Base-by-base conservation (phyloP, 225 moss, liverwort and hornwort genomes). In the Polytrichum commune region DNA sequence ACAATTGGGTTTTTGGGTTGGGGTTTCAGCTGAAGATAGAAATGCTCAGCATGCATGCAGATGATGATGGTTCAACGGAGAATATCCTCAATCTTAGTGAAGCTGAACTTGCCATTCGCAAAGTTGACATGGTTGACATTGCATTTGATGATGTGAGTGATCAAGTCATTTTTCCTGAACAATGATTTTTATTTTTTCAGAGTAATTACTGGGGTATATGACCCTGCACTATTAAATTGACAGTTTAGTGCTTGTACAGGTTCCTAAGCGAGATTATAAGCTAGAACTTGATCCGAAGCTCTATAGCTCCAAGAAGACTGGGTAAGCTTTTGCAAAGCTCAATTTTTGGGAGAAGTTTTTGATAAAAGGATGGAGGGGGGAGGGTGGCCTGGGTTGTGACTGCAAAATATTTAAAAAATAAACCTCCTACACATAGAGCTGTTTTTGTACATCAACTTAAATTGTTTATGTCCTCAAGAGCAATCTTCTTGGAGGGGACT, bases 111-210 rank as follows among this genome's bases (percentile, higher is more conserved):
- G 88, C 89, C 28, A 88, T 94, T 70, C 96, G 96, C 71, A 93
- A 92, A 82, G 92, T 94, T 67, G 96, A 97, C 74, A 82, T 91
- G 84, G 67, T 97, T 69, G 96, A 97, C 76, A 91, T 97, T 80
- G 92, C 92, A 56, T 70, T 81, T 58, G 96, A 97, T 77, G 92
- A 97, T 89, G 96, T 97, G 75, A 74, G 84, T 20, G 61, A 57
- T 55, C 68, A 46, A 7, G 13, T 16, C 46, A 13, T 13, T 46
- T 46, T 46, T 16, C 10, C 46, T 46, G 46, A 46, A 16, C 46
- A 10, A 13, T 46, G 3, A 16, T 46, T 13, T 4, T 13, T 46
- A 3, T 3, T 46, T 7, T 46, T 46, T 46, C 32, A 32, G 32
- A 7, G 32, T 32, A 32, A 32, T 32, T 32, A 32, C 32, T 46